These are phyloP conservation scores for Anaeromyces robustus DNA, from an alignment of 192 early-diverging fungal species.

Conservation along the genomic window DNA sequence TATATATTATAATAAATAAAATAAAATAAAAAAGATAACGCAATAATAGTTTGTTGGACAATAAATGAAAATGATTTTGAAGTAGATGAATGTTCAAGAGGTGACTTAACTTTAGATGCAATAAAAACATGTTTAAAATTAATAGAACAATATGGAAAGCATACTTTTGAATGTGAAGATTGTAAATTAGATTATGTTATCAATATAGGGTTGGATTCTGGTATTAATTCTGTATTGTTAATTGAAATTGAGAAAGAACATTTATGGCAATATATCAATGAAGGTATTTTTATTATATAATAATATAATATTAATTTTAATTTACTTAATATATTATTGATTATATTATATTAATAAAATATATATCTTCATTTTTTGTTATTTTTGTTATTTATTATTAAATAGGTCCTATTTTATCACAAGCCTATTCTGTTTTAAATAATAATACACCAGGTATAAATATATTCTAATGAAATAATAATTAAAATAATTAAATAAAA, in stretches of 20 bases:
- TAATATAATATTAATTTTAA: too few relatives aligned
- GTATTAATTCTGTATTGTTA: not conserved
- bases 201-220: not conserved
- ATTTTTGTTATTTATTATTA: too few relatives aligned
- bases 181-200: not conserved
- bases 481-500: too few relatives aligned
- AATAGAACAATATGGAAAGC: not conserved
- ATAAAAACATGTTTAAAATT: not conserved
- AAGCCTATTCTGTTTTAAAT: not conserved
- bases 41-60: not conserved
- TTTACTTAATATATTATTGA: too few relatives aligned
- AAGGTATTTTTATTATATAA: not conserved
- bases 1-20: too few relatives aligned
- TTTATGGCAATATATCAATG: not conserved
- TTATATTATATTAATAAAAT: too few relatives aligned
- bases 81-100: not conserved
- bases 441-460: not conserved
- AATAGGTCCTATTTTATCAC: not conserved
- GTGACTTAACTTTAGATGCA: not conserved
- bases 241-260: not conserved
- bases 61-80: not conserved
- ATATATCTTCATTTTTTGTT: too few relatives aligned
- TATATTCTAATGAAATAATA: too few relatives aligned
- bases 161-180: not conserved
- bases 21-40: not conserved